Evolutionary conservation across 2,329 filamentous ascomycete species (phyloP), one percentile per base, ranked within the genome.

Genomic region (Chaetomium sp.): DNA sequence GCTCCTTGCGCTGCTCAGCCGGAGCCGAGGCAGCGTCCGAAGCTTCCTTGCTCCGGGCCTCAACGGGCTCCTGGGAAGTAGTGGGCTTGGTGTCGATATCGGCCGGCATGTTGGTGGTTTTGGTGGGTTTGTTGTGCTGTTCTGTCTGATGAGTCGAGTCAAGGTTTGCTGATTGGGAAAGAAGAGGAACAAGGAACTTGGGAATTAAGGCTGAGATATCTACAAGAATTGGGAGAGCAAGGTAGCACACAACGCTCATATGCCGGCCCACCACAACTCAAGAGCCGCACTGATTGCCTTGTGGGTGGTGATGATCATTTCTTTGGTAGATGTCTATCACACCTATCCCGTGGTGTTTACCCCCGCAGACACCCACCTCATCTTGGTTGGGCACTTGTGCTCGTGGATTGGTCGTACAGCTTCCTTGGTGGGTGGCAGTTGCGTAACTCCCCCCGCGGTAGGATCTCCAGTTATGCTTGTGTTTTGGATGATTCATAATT

Each of bases 1-100:
- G 49, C 16, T 51, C 49, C 49, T 19, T 51, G 49, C 49, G 49
- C 49, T 51, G 3, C 49, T 51, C n/a, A n/a, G n/a, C n/a, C n/a
- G n/a, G 7, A 51, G 49, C 29, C 49, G 25, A 51, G 2, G 49
- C 7, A 33, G 31, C 1, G 31, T 33, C 31, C 7, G 2, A 7
- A 33, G 31, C 31, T 10, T 33, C 10, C 31, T 33, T 33, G 7
- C 7, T 33, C 33, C 12, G 13, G 23, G 49, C 49, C 23, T 27
- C 16, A 27, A 51, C 23, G 23, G 49, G 8, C 49, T 16, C 49
- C 49, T 25, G 7, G 23, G 16, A 23, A 13, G n/a, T 23, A 13
- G 27, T 29, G 49, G 49, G 9, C 23, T 51, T 25, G 23, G 49
- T 27, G 6, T 33, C 10, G 31, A 33, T 33, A 10, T 8, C 10